A percentile compares a stretch with the other conserved stretches of the same genome.
phyloP scores from a whole-genome alignment of 495 filamentous ascomycete genomes.

The Penicillium pancosmium region DNA sequence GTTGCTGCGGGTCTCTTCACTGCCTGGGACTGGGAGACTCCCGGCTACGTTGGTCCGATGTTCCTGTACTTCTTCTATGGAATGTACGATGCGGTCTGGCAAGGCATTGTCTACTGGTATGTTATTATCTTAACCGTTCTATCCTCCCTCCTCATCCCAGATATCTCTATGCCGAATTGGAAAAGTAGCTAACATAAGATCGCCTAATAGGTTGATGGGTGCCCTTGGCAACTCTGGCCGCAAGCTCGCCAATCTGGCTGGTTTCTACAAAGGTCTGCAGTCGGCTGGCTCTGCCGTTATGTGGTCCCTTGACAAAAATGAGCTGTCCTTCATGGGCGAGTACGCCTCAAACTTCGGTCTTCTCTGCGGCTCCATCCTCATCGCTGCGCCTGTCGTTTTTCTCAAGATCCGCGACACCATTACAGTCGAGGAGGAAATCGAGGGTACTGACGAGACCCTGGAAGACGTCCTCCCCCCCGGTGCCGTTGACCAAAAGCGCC shows the following conservation, averaged over 20 bases:
- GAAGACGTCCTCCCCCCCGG: conserved; percentile 57
- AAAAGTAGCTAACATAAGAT: conserved; percentile 5
- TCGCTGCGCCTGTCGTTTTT: conserved; percentile 73
- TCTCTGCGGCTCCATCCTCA: conserved; percentile 64
- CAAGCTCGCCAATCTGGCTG: conserved; percentile 85
- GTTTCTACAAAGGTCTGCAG: conserved; percentile 93
- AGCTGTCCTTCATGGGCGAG: conserved; percentile 58
- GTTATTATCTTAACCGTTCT: conserved; percentile 14
- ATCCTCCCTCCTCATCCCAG: background rate
- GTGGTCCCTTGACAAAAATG: conserved; percentile 70
- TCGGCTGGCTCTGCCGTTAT: conserved; percentile 81
- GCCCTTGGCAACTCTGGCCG: conserved; percentile 86
- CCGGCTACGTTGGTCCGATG: conserved; percentile 50
- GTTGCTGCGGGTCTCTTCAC: conserved; percentile 20
- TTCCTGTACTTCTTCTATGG: conserved; percentile 60
- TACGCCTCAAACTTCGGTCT: conserved; percentile 65
- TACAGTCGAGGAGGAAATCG: conserved; percentile 72
- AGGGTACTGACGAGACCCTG: conserved; percentile 73
- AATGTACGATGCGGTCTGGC: conserved; percentile 56
- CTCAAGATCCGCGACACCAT: conserved; percentile 71
- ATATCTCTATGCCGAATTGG: background rate
- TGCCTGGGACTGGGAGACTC: conserved; percentile 42
- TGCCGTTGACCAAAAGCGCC: conserved; percentile 18
- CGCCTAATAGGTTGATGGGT: conserved; percentile 71
- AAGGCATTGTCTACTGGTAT: conserved; percentile 83